Evolutionary conservation across 2,329 filamentous ascomycete species (phyloP), one percentile per base, ranked within the genome.

Genomic region (Aspergillus sp.): DNA sequence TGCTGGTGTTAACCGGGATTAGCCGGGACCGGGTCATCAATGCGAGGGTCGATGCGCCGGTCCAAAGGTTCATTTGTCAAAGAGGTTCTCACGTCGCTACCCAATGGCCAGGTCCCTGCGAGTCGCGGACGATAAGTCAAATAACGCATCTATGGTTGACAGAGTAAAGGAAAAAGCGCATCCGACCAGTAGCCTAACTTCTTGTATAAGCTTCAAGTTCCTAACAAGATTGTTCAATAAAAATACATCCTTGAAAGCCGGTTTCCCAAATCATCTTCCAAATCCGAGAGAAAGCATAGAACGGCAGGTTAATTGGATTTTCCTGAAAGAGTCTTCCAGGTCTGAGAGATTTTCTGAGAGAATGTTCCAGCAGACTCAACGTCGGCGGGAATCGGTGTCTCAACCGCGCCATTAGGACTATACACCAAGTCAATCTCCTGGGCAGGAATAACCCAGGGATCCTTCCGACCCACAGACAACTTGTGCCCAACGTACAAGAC

Each of bases 401-500:
- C 19, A 22, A 22, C 10, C 6, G 19, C 19, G 6, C 19, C 6
- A 22, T 22, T 10, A 22, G 19, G 19, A 22, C 10, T 6, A 22
- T 22, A 22, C 19, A 22, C 19, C 19, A 22, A 22, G 19, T 22
- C 19, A 22, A 22, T 22, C 19, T 22, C 19, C 10, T 22, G 6
- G 10, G 19, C 19, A 22, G 19, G 19, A 22, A 22, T 22, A 22
- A 22, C 10, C 19, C 19, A 22, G 6, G 19, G 19, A 22, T 22
- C 19, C 19, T 22, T 22, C 19, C 19, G 19, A 22, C 19, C 19
- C 5, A 22, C 19, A 22, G 19, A 6, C 10, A 37, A 11, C 15
- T 32, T 27, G 35, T 37, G 38, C 3, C 10, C 26, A 5, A 37
- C n/a, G 19, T 39, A 41, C 4, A 39, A n/a, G 4, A 48, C 37